Evolutionary conservation across 306 rosid species (phyloP).

Genomic region (Arachis stenosperma): DNA sequence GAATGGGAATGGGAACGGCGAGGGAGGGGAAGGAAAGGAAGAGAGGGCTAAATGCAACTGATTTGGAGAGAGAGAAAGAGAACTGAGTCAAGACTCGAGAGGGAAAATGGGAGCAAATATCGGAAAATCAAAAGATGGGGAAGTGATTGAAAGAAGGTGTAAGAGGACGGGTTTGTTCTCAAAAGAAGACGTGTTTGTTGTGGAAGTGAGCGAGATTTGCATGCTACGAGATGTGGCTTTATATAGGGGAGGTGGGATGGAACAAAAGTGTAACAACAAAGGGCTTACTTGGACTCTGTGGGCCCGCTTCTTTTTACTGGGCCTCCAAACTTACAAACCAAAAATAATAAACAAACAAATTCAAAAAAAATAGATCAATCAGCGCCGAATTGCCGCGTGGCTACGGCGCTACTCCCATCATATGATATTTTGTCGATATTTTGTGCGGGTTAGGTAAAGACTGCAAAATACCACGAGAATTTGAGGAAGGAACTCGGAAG

Average conservation of each 20-base stretch:
- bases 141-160: not conserved
- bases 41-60: too few relatives aligned
- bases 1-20: not conserved
- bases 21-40: not conserved
- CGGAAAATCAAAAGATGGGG: not conserved
- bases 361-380: conserved; percentile 31
- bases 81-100: not conserved
- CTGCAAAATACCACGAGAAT: not conserved
- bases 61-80: too few relatives aligned
- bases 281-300: conserved; percentile 46
- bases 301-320: conserved; percentile 25
- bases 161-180: not conserved
- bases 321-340: not conserved
- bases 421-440: conserved; percentile 11
- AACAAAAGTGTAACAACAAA: not conserved
- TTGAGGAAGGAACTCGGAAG: conserved; percentile 37
- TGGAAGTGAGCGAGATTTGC: conserved; percentile 73
- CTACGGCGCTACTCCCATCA: not conserved
- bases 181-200: not conserved
- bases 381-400: conserved; percentile 89
- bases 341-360: not conserved
- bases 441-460: not conserved
- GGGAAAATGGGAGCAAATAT: not conserved
- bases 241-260: conserved; percentile 45
- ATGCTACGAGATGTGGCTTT: conserved; percentile 48